phyloP scores from a whole-genome alignment of 192 early-diverging fungal species.

The Backusella parvicylindrica region DNA sequence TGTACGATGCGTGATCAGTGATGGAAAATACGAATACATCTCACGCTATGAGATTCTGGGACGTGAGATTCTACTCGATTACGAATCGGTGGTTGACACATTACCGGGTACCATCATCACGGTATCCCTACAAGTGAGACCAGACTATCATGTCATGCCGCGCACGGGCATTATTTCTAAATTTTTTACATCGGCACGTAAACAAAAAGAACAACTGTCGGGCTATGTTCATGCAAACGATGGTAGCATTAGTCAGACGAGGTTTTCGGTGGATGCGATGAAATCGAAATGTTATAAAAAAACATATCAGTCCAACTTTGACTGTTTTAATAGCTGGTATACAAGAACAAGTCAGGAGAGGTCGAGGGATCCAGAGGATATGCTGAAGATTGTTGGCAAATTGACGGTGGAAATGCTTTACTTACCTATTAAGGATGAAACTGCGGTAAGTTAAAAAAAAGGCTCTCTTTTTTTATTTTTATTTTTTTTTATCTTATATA shows the following conservation, averaged over 20 bases:
- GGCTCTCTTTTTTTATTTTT: not conserved
- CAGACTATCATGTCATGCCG: conserved; percentile 24
- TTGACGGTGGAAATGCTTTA: conserved; percentile 26
- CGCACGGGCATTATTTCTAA: conserved; percentile 4
- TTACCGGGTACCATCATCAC: conserved; percentile 14
- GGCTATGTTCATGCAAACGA: conserved; percentile 21
- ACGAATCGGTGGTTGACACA: conserved; percentile 13
- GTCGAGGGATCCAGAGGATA: conserved; percentile 11
- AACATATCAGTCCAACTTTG: conserved; percentile 19
- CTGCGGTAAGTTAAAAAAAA: conserved; percentile 4
- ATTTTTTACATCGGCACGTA: conserved; percentile 18
- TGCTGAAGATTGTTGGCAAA: conserved; percentile 21
- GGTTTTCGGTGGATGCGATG: conserved; percentile 18
- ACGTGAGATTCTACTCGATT: conserved; percentile 15
- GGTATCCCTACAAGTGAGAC: conserved; percentile 14
- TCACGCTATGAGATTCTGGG: conserved; percentile 17
- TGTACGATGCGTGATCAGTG: conserved; percentile 24
- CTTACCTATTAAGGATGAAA: conserved; percentile 16
- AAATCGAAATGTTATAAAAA: conserved; percentile 14
- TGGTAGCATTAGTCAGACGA: conserved; percentile 23
- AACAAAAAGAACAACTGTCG: conserved; percentile 18
- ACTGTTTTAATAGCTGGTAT: conserved; percentile 28
- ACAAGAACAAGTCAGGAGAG: conserved; percentile 4
- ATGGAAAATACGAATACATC: conserved; percentile 24
- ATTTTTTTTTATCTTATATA: not conserved